Base-by-base conservation (phyloP, 2,329 filamentous ascomycete species). In the Penicillium sp. region DNA sequence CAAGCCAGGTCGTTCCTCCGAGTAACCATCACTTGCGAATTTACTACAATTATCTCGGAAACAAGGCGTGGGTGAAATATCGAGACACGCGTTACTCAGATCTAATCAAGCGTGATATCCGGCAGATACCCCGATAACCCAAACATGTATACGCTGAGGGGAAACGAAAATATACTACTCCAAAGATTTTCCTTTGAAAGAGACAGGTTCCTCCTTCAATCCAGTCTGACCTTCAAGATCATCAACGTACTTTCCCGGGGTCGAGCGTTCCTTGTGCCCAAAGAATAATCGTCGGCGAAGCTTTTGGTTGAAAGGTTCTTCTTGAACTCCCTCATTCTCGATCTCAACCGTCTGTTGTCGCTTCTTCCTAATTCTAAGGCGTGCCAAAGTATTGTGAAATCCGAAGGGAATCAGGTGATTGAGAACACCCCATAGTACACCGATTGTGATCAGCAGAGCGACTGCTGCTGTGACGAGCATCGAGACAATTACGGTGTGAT, bases 381-480 rank as follows among this genome's bases (percentile, higher is more conserved):
- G n/a, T 6, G 30, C n/a, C 4, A 15, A 33, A 7, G 30, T 4
- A n/a, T 7, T 15, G n/a, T 7, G 30, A 13, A 33, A 33, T 5
- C 30, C 30, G 30, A 33, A 33, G 34, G 34, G 8, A 39, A 39
- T 39, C 34, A 39, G 21, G 10, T 39, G 34, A 17, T 13, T 24
- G 34, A 17, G 27, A 4, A 32, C 42, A 21, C 20, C 32, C 46
- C 30, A 43, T 4, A 37, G 37, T 18, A 52, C 21, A 29, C 41
- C 30, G 17, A 49, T 18, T 49, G 52, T 60, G 34, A 58, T 40
- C 44, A 33, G 15, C 17, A 58, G 46, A 17, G 58, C 55, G 7
- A 60, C 46, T 6, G 34, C 30, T 15, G 58, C 52, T 4, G 55
- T 57, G 27, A 55, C 27, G 3, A 59, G 55, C 51, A 67, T 59